Evolutionary conservation across 495 filamentous ascomycete genomes (phyloP).

Genomic region (Evernia prunastri): DNA sequence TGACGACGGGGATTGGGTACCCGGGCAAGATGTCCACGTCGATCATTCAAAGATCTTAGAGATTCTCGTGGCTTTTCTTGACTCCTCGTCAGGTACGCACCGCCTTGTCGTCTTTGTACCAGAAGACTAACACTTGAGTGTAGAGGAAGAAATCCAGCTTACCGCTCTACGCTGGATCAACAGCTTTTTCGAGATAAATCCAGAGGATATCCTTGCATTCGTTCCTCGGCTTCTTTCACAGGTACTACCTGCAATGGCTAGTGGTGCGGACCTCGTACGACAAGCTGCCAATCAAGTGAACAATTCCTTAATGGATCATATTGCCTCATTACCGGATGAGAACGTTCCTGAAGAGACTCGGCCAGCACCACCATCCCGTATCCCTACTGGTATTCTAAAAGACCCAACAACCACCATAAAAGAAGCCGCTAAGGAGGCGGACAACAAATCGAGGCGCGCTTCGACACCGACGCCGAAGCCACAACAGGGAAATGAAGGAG

Average conservation of each 20-base stretch:
- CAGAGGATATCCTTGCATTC: slow-evolving; percentile 94
- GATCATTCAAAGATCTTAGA: slow-evolving; percentile 88
- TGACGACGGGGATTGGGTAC: slow-evolving; percentile 86
- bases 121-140: slow-evolving; percentile 8
- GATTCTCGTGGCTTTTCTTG: slow-evolving; percentile 84
- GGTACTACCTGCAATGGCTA: slow-evolving; percentile 90
- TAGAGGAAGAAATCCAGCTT: slow-evolving; percentile 83
- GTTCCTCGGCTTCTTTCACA: slow-evolving; percentile 86
- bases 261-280: slow-evolving; percentile 79
- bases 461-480: slow-evolving; percentile 43
- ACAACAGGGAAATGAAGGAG: slow-evolving; percentile 34
- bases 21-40: slow-evolving; percentile 93
- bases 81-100: slow-evolving; percentile 66
- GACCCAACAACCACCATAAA: slow-evolving; percentile 43
- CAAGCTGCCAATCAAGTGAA: slow-evolving; percentile 86
- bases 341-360: slow-evolving; percentile 36
- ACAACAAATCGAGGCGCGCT: slow-evolving; percentile 43
- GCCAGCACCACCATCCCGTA: slow-evolving; percentile 35
- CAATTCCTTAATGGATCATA: slow-evolving; percentile 80
- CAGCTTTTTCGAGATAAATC: slow-evolving; percentile 92
- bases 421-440: slow-evolving; percentile 34
- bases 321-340: slow-evolving; percentile 84
- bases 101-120: neutral
- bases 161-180: slow-evolving; percentile 94
- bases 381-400: slow-evolving; percentile 35